Conservation (phyloP, 2,329 filamentous ascomycete species). For the Cercospora sp. region DNA sequence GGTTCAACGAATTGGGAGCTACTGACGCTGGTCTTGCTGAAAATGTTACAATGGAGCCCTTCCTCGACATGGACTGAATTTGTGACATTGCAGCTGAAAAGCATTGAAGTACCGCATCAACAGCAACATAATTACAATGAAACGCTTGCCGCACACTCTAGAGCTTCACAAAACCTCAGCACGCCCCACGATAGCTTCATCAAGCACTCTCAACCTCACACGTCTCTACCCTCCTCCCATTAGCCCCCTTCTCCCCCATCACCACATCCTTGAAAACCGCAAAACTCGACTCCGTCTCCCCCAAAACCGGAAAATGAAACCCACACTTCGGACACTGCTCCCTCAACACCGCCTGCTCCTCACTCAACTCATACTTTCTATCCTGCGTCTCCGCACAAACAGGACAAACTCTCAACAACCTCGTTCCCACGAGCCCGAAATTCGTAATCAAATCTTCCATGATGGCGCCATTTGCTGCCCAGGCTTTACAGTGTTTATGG, state of each 20-base stretch:
- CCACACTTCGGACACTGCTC: constrained; percentile 13
- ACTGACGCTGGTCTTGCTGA: not conserved
- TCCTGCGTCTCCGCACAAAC: constrained; percentile 12
- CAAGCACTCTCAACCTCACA: not conserved
- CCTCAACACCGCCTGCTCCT: constrained; percentile 4
- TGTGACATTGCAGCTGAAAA: not conserved
- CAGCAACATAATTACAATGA: not conserved
- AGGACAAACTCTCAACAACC: constrained; percentile 13
- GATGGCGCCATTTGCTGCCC: constrained; percentile 12
- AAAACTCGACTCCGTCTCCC: constrained; percentile 12
- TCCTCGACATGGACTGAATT: not conserved
- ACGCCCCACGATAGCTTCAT: not conserved
- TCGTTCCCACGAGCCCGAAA: constrained; percentile 14
- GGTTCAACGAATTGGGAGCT: not conserved
- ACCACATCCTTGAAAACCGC: constrained; percentile 15
- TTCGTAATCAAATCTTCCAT: constrained; percentile 18
- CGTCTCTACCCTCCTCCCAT: not conserved
- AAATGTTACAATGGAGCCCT: not conserved
- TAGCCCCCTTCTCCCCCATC: not conserved
- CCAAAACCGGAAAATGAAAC: constrained; percentile 15
- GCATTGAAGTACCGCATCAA: not conserved
- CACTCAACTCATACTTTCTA: constrained; percentile 14
- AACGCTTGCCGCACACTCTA: not conserved
- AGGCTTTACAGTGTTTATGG: constrained; percentile 17
- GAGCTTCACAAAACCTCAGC: not conserved